Conservation (phyloP, 345 rosid genomes). For the Leavenworthia alabamica region DNA sequence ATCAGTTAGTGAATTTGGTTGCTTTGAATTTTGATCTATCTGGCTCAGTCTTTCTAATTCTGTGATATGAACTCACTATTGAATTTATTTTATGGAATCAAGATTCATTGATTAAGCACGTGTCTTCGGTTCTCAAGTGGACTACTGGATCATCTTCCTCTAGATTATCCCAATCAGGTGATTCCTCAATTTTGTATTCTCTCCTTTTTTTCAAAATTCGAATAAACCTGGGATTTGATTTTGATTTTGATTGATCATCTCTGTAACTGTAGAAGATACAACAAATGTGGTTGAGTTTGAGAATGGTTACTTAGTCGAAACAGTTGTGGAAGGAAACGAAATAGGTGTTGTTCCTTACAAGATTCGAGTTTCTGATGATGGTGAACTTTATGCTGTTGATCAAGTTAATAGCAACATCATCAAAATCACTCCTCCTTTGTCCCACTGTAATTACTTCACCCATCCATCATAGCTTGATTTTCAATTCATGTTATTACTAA, state of each 20-base stretch:
- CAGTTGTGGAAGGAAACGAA: conserved; percentile 84
- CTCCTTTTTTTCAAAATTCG: not conserved
- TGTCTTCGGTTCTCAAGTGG: conserved; percentile 70
- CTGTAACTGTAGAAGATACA: conserved; percentile 42
- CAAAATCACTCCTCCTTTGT: conserved; percentile 93
- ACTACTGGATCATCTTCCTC: conserved; percentile 61
- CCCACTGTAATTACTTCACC: conserved; percentile 55
- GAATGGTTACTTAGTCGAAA: conserved; percentile 87
- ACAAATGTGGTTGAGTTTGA: conserved; percentile 73
- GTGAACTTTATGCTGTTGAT: conserved; percentile 88
- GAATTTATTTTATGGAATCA: not conserved
- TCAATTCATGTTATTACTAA: not conserved
- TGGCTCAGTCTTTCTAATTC: conserved; percentile 7
- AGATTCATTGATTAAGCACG: conserved; percentile 73
- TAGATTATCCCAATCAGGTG: conserved; percentile 57
- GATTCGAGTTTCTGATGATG: conserved; percentile 71
- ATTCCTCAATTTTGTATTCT: not conserved
- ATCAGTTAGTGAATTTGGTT: not conserved
- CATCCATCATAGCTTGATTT: not conserved
- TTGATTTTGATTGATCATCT: too few relatives aligned
- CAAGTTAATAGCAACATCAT: conserved; percentile 83
- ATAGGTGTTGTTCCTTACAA: conserved; percentile 79
- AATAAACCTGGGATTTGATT: not conserved
- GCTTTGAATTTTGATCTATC: not conserved
- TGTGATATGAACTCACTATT: not conserved